Evolutionary conservation across 306 rosid genomes (phyloP).

Genomic region (Castanea mollissima): DNA sequence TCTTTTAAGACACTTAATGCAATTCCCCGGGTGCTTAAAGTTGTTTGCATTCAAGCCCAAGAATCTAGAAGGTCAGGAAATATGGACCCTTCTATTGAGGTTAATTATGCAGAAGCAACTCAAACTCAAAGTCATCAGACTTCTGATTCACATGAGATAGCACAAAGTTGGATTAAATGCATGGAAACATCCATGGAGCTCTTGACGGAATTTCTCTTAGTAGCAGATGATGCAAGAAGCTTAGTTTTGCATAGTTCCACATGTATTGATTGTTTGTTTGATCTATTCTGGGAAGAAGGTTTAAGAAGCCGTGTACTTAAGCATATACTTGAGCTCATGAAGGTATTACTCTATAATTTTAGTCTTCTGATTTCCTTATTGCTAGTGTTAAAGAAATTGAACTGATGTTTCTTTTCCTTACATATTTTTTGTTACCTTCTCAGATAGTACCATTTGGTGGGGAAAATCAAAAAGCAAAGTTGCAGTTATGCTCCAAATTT

Average conservation of each 20-base stretch:
- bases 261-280: constrained; percentile 77
- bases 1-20: constrained; percentile 74
- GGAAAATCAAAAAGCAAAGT: constrained; percentile 75
- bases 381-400: constrained; percentile 7
- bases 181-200: constrained; percentile 69
- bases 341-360: constrained; percentile 48
- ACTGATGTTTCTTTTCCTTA: constrained; percentile 19
- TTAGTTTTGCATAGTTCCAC: constrained; percentile 58
- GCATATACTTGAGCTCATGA: constrained; percentile 83
- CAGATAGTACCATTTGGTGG: constrained; percentile 66
- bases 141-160: constrained; percentile 33
- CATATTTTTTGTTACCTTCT: constrained; percentile 19
- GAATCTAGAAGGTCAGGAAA: constrained; percentile 58
- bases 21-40: constrained; percentile 76
- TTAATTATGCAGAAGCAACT: constrained; percentile 27
- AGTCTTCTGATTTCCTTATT: constrained; percentile 13
- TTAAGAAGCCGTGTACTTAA: constrained; percentile 68
- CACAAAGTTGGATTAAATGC: constrained; percentile 53
- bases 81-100: constrained; percentile 33
- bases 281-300: constrained; percentile 89
- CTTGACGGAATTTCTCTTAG: constrained; percentile 54
- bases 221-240: constrained; percentile 66
- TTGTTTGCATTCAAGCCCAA: constrained; percentile 84
- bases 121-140: constrained; percentile 33
- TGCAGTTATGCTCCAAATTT: constrained; percentile 83